These are phyloP conservation scores for Chrysanthemum makinoi DNA, from an alignment of 129 eudicot genomes.

Conservation along the genomic window DNA sequence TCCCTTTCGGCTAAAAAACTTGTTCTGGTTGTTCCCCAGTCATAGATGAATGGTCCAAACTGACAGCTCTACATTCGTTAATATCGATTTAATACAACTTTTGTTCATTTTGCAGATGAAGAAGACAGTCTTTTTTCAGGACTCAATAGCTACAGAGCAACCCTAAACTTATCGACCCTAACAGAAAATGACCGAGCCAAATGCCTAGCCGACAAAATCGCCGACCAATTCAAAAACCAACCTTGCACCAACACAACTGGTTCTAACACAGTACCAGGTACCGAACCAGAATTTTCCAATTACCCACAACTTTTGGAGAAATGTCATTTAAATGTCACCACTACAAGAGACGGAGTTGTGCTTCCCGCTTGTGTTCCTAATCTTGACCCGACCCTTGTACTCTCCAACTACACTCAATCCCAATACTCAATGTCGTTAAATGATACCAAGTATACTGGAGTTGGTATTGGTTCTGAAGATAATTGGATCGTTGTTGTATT, in stretches of 20 bases:
- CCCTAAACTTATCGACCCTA: slow-evolving; percentile 55
- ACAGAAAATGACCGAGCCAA: slow-evolving; percentile 66
- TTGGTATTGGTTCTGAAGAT: slow-evolving; percentile 70
- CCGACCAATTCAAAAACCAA: slow-evolving; percentile 63
- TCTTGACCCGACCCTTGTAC: slow-evolving; percentile 57
- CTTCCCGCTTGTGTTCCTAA: slow-evolving; percentile 92
- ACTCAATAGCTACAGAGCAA: slow-evolving; percentile 72
- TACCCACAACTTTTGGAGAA: slow-evolving; percentile 47
- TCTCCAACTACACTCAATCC: slow-evolving; percentile 67
- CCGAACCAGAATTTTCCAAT: slow-evolving; percentile 56
- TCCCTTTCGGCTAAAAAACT: no score
- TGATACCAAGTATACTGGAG: slow-evolving; percentile 61
- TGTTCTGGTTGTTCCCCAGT: no score
- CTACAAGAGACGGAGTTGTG: slow-evolving; percentile 69
- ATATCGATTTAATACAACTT: neutral
- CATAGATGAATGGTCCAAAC: neutral
- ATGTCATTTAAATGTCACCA: slow-evolving; percentile 65
- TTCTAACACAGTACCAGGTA: slow-evolving; percentile 69
- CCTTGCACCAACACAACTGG: slow-evolving; percentile 84
- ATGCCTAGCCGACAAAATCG: slow-evolving; percentile 75
- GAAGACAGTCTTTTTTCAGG: slow-evolving; percentile 75
- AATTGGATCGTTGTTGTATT: slow-evolving; percentile 80
- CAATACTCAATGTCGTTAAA: slow-evolving; percentile 63
- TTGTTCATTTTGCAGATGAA: slow-evolving; percentile 47
- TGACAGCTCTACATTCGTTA: neutral